Conservation (phyloP, 2,329 filamentous ascomycete genomes). For the Allantophomopsis cytisporea region DNA sequence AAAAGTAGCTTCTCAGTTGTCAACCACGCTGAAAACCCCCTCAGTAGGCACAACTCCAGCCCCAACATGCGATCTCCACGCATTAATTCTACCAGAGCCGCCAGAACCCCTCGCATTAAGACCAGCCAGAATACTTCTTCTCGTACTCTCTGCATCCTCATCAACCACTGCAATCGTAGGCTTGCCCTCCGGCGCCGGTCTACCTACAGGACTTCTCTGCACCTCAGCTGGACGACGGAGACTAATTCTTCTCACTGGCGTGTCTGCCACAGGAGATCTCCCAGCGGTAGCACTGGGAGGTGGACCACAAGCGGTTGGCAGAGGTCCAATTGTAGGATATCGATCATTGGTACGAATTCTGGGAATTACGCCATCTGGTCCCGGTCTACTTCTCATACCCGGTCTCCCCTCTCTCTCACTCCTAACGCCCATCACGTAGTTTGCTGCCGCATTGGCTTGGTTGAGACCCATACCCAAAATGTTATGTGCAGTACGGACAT, state of each 20-base stretch:
- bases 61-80: slow-evolving; percentile 16
- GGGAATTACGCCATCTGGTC: too few species aligned
- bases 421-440: slow-evolving; percentile 14
- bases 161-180: slow-evolving; percentile 1
- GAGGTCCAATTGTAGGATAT: slow-evolving; percentile 4
- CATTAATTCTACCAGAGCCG: slow-evolving; percentile 13
- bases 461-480: slow-evolving; percentile 18
- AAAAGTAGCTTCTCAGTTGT: too few species aligned
- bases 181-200: too few species aligned
- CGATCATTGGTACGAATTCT: neutral
- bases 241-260: slow-evolving; percentile 8
- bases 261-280: slow-evolving; percentile 13
- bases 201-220: too few species aligned
- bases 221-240: slow-evolving; percentile 10
- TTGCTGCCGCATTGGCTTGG: slow-evolving; percentile 18
- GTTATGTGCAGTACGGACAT: slow-evolving; percentile 23
- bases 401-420: neutral
- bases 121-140: slow-evolving; percentile 13
- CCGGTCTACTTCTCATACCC: too few species aligned
- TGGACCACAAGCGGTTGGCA: slow-evolving; percentile 8
- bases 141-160: slow-evolving; percentile 1
- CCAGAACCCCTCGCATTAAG: slow-evolving; percentile 7
- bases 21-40: slow-evolving; percentile 7
- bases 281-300: slow-evolving; percentile 6
- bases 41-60: slow-evolving; percentile 14